These are phyloP conservation scores for Hypoxylon fragiforme DNA, from an alignment of 495 filamentous ascomycete species.

Conservation along the genomic window DNA sequence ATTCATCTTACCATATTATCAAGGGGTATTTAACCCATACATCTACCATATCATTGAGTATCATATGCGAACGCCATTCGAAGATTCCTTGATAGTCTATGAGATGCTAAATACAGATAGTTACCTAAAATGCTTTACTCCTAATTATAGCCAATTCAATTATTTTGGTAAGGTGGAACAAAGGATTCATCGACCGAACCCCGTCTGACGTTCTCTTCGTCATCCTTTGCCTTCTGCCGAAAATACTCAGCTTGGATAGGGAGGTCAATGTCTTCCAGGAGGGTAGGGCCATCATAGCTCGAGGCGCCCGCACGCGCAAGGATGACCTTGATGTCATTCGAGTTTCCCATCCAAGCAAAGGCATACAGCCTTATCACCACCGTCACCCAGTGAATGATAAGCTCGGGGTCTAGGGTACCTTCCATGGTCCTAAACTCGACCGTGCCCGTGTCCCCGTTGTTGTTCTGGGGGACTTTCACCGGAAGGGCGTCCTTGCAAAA, in stretches of 20 bases:
- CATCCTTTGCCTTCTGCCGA: background rate
- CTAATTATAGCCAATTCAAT: no score
- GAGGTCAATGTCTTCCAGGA: constrained; percentile 16
- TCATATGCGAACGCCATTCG: no score
- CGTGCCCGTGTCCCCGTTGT: constrained; percentile 21
- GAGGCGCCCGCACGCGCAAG: background rate
- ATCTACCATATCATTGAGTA: no score
- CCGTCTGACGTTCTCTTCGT: no score
- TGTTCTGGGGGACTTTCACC: background rate
- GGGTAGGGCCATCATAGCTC: background rate
- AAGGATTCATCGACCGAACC: no score
- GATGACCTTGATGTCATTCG: constrained; percentile 6
- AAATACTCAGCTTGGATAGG: constrained; percentile 6
- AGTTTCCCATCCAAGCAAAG: constrained; percentile 6
- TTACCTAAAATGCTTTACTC: no score
- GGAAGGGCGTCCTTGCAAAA: background rate
- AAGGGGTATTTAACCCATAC: no score
- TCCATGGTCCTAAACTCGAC: constrained; percentile 22
- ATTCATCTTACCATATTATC: no score
- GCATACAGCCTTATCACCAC: constrained; percentile 15
- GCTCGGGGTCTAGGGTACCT: constrained; percentile 5
- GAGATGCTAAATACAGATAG: no score
- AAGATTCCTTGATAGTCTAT: no score
- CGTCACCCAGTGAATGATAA: constrained; percentile 12
- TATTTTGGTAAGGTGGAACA: no score